Evolutionary conservation across 192 early-diverging fungal genomes (phyloP).

Genomic region (Podila clonocystis): DNA sequence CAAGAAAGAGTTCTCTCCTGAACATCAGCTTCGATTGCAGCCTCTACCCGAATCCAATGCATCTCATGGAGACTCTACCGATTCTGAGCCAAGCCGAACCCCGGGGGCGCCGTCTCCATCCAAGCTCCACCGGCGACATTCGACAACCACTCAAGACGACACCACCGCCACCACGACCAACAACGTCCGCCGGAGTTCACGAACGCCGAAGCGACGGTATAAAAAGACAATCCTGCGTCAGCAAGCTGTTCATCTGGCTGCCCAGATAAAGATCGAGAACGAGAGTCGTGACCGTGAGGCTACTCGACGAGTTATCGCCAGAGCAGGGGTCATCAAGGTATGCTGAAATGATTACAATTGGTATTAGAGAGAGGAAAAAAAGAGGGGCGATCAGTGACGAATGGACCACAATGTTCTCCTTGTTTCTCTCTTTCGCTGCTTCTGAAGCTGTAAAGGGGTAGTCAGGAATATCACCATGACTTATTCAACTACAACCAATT

Average conservation of each 20-base stretch:
- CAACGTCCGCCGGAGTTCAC: neutral
- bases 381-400: too few species aligned
- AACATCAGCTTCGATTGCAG: neutral
- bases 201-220: slow-evolving; percentile 28
- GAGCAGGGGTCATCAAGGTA: slow-evolving; percentile 25
- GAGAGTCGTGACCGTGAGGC: slow-evolving; percentile 28
- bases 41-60: too few species aligned
- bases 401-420: too few species aligned
- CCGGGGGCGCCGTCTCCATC: neutral
- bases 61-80: neutral
- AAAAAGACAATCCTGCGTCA: slow-evolving; percentile 45
- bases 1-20: neutral
- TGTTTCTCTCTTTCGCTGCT: too few species aligned
- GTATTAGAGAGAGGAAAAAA: too few species aligned
- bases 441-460: too few species aligned
- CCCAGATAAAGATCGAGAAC: slow-evolving; percentile 42
- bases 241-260: slow-evolving; percentile 39
- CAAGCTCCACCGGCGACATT: neutral
- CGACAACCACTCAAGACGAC: neutral
- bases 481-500: too few species aligned
- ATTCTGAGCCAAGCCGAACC: neutral
- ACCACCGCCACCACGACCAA: neutral
- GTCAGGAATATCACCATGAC: too few species aligned
- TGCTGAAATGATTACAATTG: too few species aligned
- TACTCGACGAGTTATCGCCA: slow-evolving; percentile 22